Conservation (phyloP, 768 basidiomycete genomes). For the Leccinum rimulosum region DNA sequence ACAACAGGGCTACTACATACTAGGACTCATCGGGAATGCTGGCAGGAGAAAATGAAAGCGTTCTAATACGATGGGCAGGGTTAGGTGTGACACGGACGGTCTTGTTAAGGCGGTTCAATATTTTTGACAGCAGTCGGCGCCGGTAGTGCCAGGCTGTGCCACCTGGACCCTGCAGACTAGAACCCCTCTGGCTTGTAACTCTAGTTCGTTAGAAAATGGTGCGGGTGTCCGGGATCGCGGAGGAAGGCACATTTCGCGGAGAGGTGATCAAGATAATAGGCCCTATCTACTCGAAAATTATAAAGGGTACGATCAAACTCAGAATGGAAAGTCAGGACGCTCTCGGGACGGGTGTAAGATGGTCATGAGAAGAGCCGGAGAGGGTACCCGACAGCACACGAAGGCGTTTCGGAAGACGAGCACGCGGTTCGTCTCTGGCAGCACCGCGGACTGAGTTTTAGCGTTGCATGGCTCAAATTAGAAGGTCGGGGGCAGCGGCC, state of each 20-base stretch:
- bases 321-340: conserved; percentile 9
- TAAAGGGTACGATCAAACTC: background rate
- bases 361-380: conserved; percentile 2
- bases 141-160: background rate
- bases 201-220: background rate
- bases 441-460: conserved; percentile 6
- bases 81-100: too few relatives aligned
- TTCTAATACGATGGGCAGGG: too few relatives aligned
- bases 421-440: conserved; percentile 13
- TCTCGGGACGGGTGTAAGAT: conserved; percentile 12
- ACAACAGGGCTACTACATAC: too few relatives aligned
- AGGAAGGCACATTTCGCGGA: background rate
- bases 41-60: too few relatives aligned
- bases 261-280: conserved; percentile 3
- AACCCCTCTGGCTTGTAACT: background rate
- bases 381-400: conserved; percentile 9
- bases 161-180: background rate
- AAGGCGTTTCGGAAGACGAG: background rate
- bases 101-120: too few relatives aligned
- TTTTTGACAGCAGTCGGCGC: too few relatives aligned
- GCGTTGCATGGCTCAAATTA: conserved; percentile 10
- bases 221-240: conserved; percentile 3
- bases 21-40: too few relatives aligned
- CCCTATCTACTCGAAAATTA: background rate
- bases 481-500: conserved; percentile 15